Conservation (phyloP, 768 basidiomycete species). For the Pleurotus cornucopiae region DNA sequence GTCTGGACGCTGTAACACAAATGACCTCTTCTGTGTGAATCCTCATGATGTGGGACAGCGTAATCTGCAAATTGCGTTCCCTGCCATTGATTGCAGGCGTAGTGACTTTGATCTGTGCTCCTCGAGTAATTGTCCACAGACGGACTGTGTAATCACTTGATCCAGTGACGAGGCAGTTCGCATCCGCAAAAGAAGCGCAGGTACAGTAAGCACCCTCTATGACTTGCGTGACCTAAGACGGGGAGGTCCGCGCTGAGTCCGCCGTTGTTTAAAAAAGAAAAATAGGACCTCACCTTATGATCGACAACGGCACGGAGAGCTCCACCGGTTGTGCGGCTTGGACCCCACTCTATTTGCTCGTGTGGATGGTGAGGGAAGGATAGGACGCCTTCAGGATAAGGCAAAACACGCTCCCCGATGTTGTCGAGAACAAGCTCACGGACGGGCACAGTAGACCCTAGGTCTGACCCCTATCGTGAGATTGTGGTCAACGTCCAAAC, state of each 20-base stretch:
- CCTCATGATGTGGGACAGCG: slow-evolving; percentile 72
- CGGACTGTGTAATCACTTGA: slow-evolving; percentile 79
- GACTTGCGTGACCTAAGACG: slow-evolving; percentile 60
- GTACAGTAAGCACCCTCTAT: slow-evolving; percentile 70
- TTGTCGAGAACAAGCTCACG: slow-evolving; percentile 52
- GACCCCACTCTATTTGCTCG: slow-evolving; percentile 70
- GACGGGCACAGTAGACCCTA: slow-evolving; percentile 44
- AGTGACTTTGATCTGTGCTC: slow-evolving; percentile 19
- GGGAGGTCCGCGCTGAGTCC: not conserved
- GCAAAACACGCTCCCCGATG: slow-evolving; percentile 54
- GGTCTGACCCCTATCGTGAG: slow-evolving; percentile 27
- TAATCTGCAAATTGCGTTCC: slow-evolving; percentile 19
- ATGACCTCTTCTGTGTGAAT: slow-evolving; percentile 69
- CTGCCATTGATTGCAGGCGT: slow-evolving; percentile 19
- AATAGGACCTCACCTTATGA: slow-evolving; percentile 39
- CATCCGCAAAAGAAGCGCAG: slow-evolving; percentile 77
- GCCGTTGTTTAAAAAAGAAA: not conserved
- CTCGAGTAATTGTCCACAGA: slow-evolving; percentile 65
- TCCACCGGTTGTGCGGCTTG: slow-evolving; percentile 36
- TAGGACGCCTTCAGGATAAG: slow-evolving; percentile 56
- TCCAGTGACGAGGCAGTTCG: slow-evolving; percentile 71
- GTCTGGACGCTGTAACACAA: slow-evolving; percentile 67
- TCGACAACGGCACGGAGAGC: slow-evolving; percentile 64
- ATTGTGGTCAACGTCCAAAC: not conserved
- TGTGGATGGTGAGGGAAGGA: slow-evolving; percentile 56